Percentiles rank a stretch among this genome's conserved stretches.
These are phyloP conservation scores for Paramecium tetraurelia DNA, from an alignment of 73 alveolate species.

Conservation along the genomic window DNA sequence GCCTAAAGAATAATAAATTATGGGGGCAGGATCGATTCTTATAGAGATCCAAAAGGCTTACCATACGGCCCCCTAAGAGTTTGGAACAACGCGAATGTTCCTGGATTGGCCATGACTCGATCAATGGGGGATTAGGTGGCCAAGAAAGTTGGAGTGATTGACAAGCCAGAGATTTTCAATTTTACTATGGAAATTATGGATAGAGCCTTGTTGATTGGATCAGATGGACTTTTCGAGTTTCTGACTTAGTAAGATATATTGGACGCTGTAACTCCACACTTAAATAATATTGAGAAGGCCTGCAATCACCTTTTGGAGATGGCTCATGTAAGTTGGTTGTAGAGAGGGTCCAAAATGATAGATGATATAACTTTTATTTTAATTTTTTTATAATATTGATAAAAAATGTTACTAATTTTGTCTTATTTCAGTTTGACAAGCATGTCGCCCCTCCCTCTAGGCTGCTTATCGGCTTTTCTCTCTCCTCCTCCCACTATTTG, in stretches of 20 bases:
- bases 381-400: neutral
- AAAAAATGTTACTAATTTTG: neutral
- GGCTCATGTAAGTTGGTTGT: neutral
- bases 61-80: slow-evolving; percentile 71
- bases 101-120: slow-evolving; percentile 76
- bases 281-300: neutral
- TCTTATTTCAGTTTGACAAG: neutral
- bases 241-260: neutral
- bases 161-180: neutral
- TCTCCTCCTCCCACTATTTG: no score
- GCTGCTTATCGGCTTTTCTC: no score
- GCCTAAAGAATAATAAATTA: slow-evolving; percentile 77
- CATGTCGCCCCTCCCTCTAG: no score
- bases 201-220: neutral
- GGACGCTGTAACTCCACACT: neutral
- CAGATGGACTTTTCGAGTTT: slow-evolving; percentile 15
- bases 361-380: slow-evolving; percentile 41
- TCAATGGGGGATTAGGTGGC: slow-evolving; percentile 66
- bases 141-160: neutral
- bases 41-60: slow-evolving; percentile 40
- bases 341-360: neutral
- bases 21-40: slow-evolving; percentile 90
- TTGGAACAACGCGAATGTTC: slow-evolving; percentile 60
- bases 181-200: neutral
- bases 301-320: neutral